Evolutionary conservation across 345 rosid species (phyloP), one percentile per base, ranked within the genome.

Genomic region (Passiflora organensis): DNA sequence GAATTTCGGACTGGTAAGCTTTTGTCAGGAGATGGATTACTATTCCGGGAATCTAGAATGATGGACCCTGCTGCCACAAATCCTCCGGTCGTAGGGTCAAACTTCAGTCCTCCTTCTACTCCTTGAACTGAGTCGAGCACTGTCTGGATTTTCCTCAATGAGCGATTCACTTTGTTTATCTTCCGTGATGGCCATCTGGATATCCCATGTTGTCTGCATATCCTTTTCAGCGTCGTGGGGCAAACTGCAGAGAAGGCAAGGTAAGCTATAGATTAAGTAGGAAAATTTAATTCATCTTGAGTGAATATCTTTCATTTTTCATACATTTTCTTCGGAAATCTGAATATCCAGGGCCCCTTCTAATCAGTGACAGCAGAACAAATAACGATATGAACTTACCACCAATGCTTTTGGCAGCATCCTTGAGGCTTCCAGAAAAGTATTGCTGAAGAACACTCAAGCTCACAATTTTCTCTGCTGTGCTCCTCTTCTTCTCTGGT

Each of bases 151-250:
- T 82, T 91, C 71, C 50, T 76, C 47, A 91, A 58, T 0, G 96
- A 87, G 45, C 95, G 72, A 55, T 83, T 91, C 66, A 87, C 97
- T 72, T 91, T 91, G 60, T 87, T 87, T 58, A 91, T 85, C 77
- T 91, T 91, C 13, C 96, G 87, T 59, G 91, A 91, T 16, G 96
- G 97, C 96, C 97, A 91, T 65, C 97, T 85, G 24, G 77, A 77
- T 56, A 91, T 85, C 19, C 97, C 97, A 42, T 87, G 97, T 59
- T 85, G 89, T 67, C 96, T 82, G 78, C 97, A 91, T 70, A 91
- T 91, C 67, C 97, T 80, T 79, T 91, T 87, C 65, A 87, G 66
- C 6, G 97, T 91, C 19, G 97, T 91, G 13, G 96, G 96, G 76
- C 97, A 87, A 67, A 91, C 97, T 91, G 65, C 73, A 73, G 23